These are phyloP conservation scores for Neoconidiobolus thromboides DNA, from an alignment of 371 early-diverging fungal genomes.

Conservation along the genomic window DNA sequence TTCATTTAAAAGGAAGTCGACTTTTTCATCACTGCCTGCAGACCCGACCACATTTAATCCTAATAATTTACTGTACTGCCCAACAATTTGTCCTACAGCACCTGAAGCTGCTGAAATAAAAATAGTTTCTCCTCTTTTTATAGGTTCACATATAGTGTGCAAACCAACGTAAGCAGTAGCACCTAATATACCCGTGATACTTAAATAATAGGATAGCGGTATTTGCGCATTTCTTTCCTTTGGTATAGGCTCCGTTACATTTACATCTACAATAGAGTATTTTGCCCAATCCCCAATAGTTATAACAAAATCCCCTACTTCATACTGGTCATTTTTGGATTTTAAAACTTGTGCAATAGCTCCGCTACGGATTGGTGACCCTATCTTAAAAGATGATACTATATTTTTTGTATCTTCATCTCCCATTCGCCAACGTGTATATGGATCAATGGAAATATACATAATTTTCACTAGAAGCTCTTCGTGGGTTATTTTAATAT, in stretches of 20 bases:
- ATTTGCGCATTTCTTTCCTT: slow-evolving; percentile 4
- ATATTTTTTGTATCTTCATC: slow-evolving; percentile 21
- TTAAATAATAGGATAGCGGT: slow-evolving; percentile 28
- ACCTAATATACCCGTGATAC: slow-evolving; percentile 35
- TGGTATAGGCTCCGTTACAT: slow-evolving; percentile 10
- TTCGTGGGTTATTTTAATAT: too few species aligned
- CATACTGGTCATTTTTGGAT: slow-evolving; percentile 16
- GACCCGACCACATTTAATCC: slow-evolving; percentile 40
- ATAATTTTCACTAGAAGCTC: too few species aligned
- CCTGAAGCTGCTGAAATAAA: slow-evolving; percentile 14
- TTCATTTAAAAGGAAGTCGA: slow-evolving; percentile 25
- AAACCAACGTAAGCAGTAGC: slow-evolving; percentile 31
- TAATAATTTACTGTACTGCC: slow-evolving; percentile 34
- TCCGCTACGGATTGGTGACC: slow-evolving; percentile 30
- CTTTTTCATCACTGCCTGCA: slow-evolving; percentile 48
- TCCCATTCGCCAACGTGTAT: slow-evolving; percentile 44
- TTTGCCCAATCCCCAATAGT: slow-evolving; percentile 35
- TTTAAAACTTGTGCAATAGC: background rate
- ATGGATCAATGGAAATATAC: slow-evolving; percentile 30
- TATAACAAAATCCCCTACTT: slow-evolving; percentile 35
- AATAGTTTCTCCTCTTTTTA: slow-evolving; percentile 41
- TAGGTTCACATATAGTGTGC: slow-evolving; percentile 25
- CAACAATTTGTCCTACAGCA: slow-evolving; percentile 44
- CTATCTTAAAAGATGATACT: slow-evolving; percentile 26
- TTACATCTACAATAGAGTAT: slow-evolving; percentile 19